These are phyloP conservation scores for Hyaloscypha bicolor DNA, from an alignment of 495 filamentous ascomycete species.

Conservation along the genomic window DNA sequence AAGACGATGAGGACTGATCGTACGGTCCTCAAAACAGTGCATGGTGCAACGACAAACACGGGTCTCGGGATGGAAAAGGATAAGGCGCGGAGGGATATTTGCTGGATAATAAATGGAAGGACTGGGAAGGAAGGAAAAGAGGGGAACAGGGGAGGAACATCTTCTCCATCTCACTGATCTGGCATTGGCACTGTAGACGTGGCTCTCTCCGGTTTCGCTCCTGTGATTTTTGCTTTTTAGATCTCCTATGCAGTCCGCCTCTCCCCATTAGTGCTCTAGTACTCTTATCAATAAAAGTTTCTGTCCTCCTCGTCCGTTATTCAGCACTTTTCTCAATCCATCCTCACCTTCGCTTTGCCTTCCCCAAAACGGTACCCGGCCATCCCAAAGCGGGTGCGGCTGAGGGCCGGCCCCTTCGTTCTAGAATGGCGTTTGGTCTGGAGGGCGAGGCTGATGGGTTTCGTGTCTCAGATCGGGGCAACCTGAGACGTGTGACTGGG, in stretches of 20 bases:
- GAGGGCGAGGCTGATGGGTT: too few relatives aligned
- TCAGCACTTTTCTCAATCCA: neutral
- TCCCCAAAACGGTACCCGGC: neutral
- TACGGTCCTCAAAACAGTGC: neutral
- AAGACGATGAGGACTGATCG: constrained; percentile 18
- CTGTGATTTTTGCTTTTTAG: constrained; percentile 8
- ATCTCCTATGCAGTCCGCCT: constrained; percentile 6
- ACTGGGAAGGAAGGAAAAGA: neutral
- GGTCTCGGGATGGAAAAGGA: neutral
- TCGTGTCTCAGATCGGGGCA: too few relatives aligned
- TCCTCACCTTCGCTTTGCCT: neutral
- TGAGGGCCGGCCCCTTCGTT: too few relatives aligned
- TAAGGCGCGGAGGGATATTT: neutral
- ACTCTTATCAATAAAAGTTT: neutral
- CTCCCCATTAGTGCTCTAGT: too few relatives aligned
- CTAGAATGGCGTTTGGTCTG: too few relatives aligned
- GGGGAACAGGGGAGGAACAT: neutral
- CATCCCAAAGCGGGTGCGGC: too few relatives aligned
- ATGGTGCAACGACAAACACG: neutral
- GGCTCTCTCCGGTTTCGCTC: too few relatives aligned
- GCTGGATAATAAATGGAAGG: constrained; percentile 3
- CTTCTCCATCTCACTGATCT: neutral
- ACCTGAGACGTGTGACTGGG: too few relatives aligned
- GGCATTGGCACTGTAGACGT: neutral
- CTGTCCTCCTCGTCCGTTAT: neutral